Percentiles rank a stretch among this genome's conserved stretches.
These are phyloP conservation scores for Paspalum vaginatum DNA, from an alignment of 176 grass and related monocot genomes.

Conservation along the genomic window DNA sequence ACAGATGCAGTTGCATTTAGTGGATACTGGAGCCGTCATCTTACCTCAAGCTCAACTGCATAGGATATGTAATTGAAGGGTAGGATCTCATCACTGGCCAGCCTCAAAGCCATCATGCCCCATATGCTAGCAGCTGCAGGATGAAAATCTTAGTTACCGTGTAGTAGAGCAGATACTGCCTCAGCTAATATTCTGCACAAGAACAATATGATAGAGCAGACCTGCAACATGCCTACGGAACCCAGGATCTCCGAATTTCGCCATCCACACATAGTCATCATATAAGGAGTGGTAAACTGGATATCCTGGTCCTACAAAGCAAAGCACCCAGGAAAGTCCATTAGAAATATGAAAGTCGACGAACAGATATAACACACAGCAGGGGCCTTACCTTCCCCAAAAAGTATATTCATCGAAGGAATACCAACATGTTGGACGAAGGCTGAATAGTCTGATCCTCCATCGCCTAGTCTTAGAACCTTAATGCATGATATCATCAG, in stretches of 20 bases:
- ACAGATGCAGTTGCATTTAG: neutral
- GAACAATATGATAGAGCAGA: constrained; percentile 6
- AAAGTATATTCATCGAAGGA: constrained; percentile 71
- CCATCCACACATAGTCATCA: constrained; percentile 87
- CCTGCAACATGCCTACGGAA: constrained; percentile 85
- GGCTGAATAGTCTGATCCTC: constrained; percentile 72
- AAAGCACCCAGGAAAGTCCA: neutral
- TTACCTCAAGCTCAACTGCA: constrained; percentile 67
- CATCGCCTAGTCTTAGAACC: constrained; percentile 74
- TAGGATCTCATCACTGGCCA: constrained; percentile 76
- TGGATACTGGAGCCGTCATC: neutral
- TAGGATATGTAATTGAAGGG: constrained; percentile 81
- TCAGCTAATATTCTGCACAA: neutral
- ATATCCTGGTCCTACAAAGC: constrained; percentile 52
- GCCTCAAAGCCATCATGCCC: constrained; percentile 79
- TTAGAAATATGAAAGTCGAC: neutral
- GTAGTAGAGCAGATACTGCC: neutral
- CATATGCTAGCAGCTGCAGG: constrained; percentile 79
- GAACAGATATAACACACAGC: neutral
- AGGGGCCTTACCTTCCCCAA: constrained; percentile 64
- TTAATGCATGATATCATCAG: constrained; percentile 41
- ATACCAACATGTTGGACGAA: constrained; percentile 84
- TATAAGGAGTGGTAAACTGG: constrained; percentile 90
- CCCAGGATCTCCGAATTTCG: constrained; percentile 82
- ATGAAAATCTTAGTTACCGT: constrained; percentile 13